Evolutionary conservation across 148 eudicot genomes (phyloP).

Genomic region (Camellia japonica): DNA sequence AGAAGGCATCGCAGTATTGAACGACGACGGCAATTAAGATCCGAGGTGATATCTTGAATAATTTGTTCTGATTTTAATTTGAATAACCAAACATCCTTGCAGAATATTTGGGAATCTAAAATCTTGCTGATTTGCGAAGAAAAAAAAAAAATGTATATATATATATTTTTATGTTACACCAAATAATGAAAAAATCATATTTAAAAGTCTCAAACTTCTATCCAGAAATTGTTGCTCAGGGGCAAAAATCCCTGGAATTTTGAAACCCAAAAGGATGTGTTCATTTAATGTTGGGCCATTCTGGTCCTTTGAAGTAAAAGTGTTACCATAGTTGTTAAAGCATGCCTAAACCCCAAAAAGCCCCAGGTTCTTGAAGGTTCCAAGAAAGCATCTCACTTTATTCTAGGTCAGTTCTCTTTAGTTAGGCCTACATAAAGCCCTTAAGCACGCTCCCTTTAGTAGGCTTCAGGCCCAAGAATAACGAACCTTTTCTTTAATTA

Average conservation of each 20-base stretch:
- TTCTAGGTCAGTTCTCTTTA: background rate
- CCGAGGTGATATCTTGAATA: constrained; percentile 29
- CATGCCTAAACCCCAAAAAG: background rate
- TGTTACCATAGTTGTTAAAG: background rate
- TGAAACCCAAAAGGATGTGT: background rate
- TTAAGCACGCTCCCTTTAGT: background rate
- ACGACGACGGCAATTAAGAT: constrained; percentile 32
- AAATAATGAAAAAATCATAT: background rate
- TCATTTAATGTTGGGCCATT: background rate
- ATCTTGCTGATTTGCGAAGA: background rate
- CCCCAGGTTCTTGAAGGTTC: background rate
- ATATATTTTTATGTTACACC: background rate
- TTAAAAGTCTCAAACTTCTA: background rate
- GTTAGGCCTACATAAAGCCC: background rate
- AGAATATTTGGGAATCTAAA: background rate
- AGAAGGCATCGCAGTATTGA: constrained; percentile 32
- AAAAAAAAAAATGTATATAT: no score
- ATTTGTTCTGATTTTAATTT: background rate
- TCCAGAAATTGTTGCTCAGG: background rate
- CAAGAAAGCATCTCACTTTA: background rate
- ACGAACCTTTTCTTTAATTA: background rate
- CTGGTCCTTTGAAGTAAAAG: background rate
- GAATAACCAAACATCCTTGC: background rate
- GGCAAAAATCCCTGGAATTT: background rate
- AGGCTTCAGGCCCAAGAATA: background rate